A percentile compares a stretch with the other conserved stretches of the same genome.
Evolutionary conservation across 2,329 filamentous ascomycete genomes (phyloP).

Genomic region (Alternaria consortialis): DNA sequence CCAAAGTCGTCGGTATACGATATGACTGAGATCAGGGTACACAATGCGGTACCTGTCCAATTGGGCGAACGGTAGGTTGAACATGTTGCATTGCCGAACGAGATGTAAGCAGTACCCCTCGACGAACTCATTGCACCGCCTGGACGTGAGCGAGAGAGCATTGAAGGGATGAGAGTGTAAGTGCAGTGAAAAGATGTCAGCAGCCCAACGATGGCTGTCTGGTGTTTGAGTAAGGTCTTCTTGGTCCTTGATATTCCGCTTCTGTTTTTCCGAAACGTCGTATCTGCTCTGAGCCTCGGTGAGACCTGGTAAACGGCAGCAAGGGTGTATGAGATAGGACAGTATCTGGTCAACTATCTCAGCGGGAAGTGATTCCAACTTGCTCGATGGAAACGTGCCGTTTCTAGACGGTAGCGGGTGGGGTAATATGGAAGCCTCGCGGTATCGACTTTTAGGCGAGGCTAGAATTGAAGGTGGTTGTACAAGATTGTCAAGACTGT

Average conservation of each 20-base stretch:
- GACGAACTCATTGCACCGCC: slow-evolving; percentile 28
- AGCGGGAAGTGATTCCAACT: slow-evolving; percentile 36
- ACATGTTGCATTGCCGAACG: slow-evolving; percentile 38
- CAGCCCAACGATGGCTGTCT: slow-evolving; percentile 38
- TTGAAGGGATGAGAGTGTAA: slow-evolving; percentile 39
- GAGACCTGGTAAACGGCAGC: slow-evolving; percentile 41
- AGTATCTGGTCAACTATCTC: slow-evolving; percentile 43
- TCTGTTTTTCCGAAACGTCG: slow-evolving; percentile 25
- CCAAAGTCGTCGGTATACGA: slow-evolving; percentile 44
- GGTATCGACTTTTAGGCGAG: background rate
- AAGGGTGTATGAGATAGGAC: slow-evolving; percentile 38
- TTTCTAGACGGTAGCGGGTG: background rate
- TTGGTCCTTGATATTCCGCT: slow-evolving; percentile 29
- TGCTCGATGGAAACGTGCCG: slow-evolving; percentile 17
- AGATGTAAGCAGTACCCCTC: slow-evolving; percentile 40
- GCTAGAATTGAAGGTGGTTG: slow-evolving; percentile 11
- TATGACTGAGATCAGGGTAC: slow-evolving; percentile 36
- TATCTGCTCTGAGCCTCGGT: slow-evolving; percentile 38
- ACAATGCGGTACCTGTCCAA: slow-evolving; percentile 33
- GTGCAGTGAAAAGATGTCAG: slow-evolving; percentile 40
- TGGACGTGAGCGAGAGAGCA: slow-evolving; percentile 37
- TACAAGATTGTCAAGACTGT: slow-evolving; percentile 7
- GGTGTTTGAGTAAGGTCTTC: slow-evolving; percentile 33
- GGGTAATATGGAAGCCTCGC: background rate
- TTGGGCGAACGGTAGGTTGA: slow-evolving; percentile 41